Conservation (phyloP, 2,329 filamentous ascomycete species). For the Fusarium fracticaudum region DNA sequence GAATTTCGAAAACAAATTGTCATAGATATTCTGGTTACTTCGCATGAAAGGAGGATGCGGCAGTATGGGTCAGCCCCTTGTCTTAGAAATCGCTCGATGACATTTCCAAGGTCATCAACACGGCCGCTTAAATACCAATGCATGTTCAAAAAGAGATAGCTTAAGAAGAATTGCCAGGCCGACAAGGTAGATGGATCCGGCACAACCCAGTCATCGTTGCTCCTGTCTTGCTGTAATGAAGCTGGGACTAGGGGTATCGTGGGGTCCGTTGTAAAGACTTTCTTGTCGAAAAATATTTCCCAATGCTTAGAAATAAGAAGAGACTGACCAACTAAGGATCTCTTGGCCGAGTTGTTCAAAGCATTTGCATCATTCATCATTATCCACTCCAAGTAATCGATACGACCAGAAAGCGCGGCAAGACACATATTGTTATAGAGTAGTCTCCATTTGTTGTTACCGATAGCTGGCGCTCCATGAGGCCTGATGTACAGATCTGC, state of each 20-base stretch:
- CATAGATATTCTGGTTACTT: not conserved
- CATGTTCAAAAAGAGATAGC: fast-evolving
- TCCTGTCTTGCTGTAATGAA: too few species aligned
- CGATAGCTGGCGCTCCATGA: not conserved
- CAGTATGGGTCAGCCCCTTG: not conserved
- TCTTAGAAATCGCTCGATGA: not conserved
- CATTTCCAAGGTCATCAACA: too few species aligned
- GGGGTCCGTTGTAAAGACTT: not conserved
- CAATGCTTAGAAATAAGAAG: not conserved
- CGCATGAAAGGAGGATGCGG: not conserved
- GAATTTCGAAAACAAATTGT: not conserved
- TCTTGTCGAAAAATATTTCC: not conserved
- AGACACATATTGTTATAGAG: not conserved
- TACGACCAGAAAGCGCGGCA: not conserved
- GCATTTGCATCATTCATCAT: not conserved
- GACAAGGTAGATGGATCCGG: not conserved
- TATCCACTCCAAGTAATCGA: not conserved
- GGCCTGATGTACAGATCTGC: fast-evolving
- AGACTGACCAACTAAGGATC: fast-evolving
- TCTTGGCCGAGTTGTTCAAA: fast-evolving
- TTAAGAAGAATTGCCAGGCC: not conserved
- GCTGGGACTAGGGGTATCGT: not conserved
- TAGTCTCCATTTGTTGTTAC: fast-evolving
- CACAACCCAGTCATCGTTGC: too few species aligned
- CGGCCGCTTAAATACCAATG: fast-evolving